Evolutionary conservation across 331 rosid genomes (phyloP).

Genomic region (Malus hybrid): DNA sequence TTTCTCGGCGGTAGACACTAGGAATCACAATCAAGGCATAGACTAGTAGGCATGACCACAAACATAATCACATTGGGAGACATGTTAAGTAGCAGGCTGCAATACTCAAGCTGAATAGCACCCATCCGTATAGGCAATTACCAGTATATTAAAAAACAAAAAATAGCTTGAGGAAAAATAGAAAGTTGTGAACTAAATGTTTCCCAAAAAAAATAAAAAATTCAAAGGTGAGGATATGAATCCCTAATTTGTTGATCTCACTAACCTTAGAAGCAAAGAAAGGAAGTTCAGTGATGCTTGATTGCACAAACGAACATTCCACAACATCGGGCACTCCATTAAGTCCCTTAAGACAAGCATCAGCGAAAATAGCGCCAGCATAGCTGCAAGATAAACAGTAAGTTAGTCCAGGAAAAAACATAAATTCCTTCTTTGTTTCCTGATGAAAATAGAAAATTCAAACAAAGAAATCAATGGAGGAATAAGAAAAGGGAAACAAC

Average conservation of each 20-base stretch:
- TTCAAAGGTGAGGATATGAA: background rate
- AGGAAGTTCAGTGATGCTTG: slow-evolving; percentile 78
- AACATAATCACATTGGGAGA: background rate
- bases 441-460: background rate
- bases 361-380: slow-evolving; percentile 94
- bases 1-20: no score
- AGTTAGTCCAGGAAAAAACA: background rate
- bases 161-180: background rate
- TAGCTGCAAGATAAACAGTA: slow-evolving; percentile 48
- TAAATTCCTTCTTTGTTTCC: background rate
- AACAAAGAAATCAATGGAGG: background rate
- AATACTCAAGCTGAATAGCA: background rate
- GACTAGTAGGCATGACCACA: background rate
- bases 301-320: slow-evolving; percentile 91
- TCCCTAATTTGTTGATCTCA: background rate
- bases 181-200: background rate
- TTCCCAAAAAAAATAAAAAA: background rate
- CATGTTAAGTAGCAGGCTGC: background rate
- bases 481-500: background rate
- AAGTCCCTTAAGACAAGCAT: slow-evolving; percentile 96
- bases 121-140: background rate
- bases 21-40: background rate
- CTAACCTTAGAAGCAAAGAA: slow-evolving; percentile 97
- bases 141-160: background rate
- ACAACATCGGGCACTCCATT: slow-evolving; percentile 96